Conservation (phyloP, 2,329 filamentous ascomycete genomes). For the Apiospora kogelbergensis region DNA sequence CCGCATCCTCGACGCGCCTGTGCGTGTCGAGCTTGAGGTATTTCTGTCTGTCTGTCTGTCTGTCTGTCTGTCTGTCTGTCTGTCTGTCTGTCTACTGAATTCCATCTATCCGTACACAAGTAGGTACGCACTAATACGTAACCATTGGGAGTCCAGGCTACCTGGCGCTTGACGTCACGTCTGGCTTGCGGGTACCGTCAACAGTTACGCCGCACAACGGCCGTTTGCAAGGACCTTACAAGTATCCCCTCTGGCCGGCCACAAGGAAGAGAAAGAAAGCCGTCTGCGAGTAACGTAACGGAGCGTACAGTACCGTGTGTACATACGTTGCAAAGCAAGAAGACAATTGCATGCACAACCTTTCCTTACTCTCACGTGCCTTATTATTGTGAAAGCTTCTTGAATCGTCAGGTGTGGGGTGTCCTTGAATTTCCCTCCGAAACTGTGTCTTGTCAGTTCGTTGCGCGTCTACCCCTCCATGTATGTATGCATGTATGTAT, state of each 20-base stretch:
- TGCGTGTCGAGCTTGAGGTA: not conserved
- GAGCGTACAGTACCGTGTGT: not conserved
- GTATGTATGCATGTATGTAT: not conserved
- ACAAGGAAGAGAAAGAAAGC: not conserved
- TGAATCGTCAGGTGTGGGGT: not conserved
- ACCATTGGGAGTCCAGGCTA: not conserved
- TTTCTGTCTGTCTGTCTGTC: not conserved
- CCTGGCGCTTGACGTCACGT: not conserved
- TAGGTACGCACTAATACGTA: not conserved
- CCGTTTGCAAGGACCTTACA: conserved; percentile 4
- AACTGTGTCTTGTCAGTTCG: not conserved
- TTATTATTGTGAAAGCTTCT: not conserved
- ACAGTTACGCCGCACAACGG: conserved; percentile 2
- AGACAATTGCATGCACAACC: not conserved
- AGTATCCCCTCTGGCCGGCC: not conserved
- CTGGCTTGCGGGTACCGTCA: not conserved
- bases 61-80: no score
- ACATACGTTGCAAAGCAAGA: not conserved
- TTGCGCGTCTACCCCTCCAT: not conserved
- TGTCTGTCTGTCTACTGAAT: no score
- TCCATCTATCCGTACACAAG: not conserved
- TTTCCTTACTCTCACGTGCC: not conserved
- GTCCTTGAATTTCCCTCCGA: not conserved
- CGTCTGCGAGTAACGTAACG: not conserved
- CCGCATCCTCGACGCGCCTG: not conserved